Evolutionary conservation across 2,329 filamentous ascomycete species (phyloP).

Genomic region (Dichotomopilus funicola): DNA sequence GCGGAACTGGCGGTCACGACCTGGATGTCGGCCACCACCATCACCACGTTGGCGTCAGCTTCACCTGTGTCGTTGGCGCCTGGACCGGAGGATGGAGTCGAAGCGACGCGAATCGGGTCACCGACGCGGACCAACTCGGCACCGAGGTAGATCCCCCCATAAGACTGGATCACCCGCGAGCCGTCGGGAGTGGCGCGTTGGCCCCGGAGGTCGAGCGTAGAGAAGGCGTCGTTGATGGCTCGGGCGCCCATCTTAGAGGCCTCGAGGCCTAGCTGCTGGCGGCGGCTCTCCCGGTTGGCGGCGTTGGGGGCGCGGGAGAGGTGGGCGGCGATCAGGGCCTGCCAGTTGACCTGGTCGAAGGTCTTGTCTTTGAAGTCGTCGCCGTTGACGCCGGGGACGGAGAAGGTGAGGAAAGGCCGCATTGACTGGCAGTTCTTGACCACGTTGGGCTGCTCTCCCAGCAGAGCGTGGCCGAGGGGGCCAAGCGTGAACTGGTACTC

Average conservation of each 20-base stretch:
- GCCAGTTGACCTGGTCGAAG: conserved; percentile 29
- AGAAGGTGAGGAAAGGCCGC: conserved; percentile 35
- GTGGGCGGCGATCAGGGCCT: conserved; percentile 14
- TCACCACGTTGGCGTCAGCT: conserved; percentile 20
- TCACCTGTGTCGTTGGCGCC: neutral
- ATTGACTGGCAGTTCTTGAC: conserved; percentile 25
- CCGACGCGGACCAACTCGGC: conserved; percentile 31
- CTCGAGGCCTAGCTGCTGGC: conserved; percentile 29
- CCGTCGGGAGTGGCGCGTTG: conserved; percentile 18
- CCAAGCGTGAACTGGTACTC: conserved; percentile 24
- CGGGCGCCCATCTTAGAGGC: conserved; percentile 34
- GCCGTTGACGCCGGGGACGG: conserved; percentile 27
- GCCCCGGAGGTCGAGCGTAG: conserved; percentile 27
- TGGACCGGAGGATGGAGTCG: conserved; percentile 5
- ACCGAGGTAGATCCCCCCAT: conserved; percentile 31
- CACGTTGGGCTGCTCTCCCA: conserved; percentile 18
- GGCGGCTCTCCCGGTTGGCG: conserved; percentile 11
- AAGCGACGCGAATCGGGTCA: conserved; percentile 30
- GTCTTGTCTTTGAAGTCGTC: conserved; percentile 22
- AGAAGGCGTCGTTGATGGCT: conserved; percentile 31
- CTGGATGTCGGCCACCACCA: conserved; percentile 28
- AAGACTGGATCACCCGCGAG: conserved; percentile 16
- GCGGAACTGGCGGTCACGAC: conserved; percentile 12
- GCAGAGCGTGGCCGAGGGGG: conserved; percentile 27
- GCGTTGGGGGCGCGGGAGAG: conserved; percentile 17